Conservation (phyloP, 306 rosid genomes). For the Pyrus betulifolia region DNA sequence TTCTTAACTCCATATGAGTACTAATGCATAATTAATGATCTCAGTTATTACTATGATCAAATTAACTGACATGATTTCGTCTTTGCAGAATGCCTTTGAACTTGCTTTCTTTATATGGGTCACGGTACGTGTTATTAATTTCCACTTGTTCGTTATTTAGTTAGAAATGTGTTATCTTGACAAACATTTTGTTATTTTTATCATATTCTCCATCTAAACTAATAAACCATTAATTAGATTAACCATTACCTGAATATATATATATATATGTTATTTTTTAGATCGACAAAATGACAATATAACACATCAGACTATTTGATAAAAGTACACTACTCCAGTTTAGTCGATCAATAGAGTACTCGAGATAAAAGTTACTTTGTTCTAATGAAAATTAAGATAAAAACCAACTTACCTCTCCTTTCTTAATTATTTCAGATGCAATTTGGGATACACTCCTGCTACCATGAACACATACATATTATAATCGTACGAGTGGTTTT, state of each 20-base stretch:
- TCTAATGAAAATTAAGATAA: too few relatives aligned
- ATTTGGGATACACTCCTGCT: conserved; percentile 50
- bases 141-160: neutral
- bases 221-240: neutral
- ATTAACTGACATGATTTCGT: neutral
- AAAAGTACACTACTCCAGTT: neutral
- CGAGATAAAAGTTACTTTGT: too few relatives aligned
- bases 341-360: neutral
- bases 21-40: neutral
- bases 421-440: conserved; percentile 22
- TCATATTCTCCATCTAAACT: neutral
- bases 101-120: conserved; percentile 55
- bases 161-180: neutral
- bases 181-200: neutral
- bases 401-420: neutral
- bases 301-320: neutral
- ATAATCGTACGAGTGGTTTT: conserved; percentile 34
- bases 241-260: neutral
- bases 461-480: conserved; percentile 31
- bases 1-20: neutral
- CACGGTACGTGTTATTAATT: conserved; percentile 25
- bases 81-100: conserved; percentile 53
- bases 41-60: neutral
- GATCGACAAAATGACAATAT: neutral
- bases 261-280: too few relatives aligned